Conservation (phyloP, 371 early-diverging fungal genomes). For the Fennellomyces sp. region DNA sequence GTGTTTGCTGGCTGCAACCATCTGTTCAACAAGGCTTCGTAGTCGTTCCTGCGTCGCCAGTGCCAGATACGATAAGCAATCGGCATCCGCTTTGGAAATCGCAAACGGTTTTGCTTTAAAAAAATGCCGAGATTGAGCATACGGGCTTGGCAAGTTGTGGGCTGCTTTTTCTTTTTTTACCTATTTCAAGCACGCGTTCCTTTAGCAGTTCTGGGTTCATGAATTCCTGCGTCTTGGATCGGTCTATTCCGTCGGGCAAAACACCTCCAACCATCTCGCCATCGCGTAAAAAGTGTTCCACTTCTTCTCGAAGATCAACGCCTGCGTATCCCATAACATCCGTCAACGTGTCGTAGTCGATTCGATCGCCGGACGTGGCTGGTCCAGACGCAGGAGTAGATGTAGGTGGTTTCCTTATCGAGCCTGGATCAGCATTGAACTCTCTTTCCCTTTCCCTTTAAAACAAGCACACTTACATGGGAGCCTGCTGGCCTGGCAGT, state of each 20-base stretch:
- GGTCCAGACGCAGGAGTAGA: constrained; percentile 21
- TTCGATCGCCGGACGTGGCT: constrained; percentile 35
- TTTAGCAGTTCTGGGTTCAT: constrained; percentile 51
- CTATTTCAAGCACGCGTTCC: constrained; percentile 36
- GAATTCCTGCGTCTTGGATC: constrained; percentile 54
- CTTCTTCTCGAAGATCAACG: constrained; percentile 77
- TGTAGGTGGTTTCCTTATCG: constrained; percentile 12
- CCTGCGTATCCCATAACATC: constrained; percentile 89
- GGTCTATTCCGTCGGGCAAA: constrained; percentile 34
- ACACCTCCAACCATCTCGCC: constrained; percentile 26
- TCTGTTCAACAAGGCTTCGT: constrained; percentile 64
- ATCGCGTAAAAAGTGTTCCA: constrained; percentile 51
- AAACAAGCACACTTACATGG: not conserved
- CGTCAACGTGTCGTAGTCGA: constrained; percentile 68
- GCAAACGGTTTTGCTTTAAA: constrained; percentile 35
- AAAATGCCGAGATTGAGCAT: not conserved
- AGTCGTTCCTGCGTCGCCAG: constrained; percentile 75
- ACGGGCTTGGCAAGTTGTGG: not conserved
- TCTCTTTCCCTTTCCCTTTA: too few relatives aligned
- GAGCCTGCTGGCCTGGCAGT: constrained; percentile 9
- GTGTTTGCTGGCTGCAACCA: constrained; percentile 73
- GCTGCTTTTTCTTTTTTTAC: constrained; percentile 26
- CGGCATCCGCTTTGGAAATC: constrained; percentile 59
- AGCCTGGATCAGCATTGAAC: too few relatives aligned
- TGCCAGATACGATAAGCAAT: constrained; percentile 68